Conservation (phyloP, 164 flowering plant species). For the Taxillus chinensis region DNA sequence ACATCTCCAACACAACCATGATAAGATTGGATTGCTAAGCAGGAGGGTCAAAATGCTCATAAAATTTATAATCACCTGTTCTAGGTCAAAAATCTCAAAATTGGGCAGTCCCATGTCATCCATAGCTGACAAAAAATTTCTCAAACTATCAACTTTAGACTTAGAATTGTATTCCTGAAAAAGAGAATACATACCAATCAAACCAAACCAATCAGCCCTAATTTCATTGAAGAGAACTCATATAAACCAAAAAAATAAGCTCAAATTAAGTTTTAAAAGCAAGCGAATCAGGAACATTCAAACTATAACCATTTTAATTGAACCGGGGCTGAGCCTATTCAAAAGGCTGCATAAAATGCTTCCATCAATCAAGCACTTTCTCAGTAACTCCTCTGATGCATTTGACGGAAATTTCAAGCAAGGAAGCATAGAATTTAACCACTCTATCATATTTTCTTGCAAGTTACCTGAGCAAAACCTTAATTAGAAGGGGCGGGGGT, state of each 20-base stretch:
- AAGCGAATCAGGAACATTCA: background rate
- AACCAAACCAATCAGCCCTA: no score
- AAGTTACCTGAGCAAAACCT: background rate
- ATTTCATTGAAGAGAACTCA: no score
- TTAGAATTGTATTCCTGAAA: no score
- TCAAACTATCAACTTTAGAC: conserved; percentile 18
- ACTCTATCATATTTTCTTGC: conserved; percentile 37
- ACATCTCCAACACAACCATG: no score
- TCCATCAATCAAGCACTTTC: conserved; percentile 57
- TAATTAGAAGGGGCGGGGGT: background rate
- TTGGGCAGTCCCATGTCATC: conserved; percentile 59
- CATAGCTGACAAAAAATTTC: conserved; percentile 48
- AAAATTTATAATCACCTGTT: conserved; percentile 34
- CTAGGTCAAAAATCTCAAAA: conserved; percentile 49
- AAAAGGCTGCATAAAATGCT: conserved; percentile 41
- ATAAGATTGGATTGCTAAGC: no score
- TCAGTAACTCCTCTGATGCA: conserved; percentile 64
- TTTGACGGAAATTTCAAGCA: conserved; percentile 36
- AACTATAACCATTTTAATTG: conserved; percentile 35
- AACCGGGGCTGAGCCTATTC: conserved; percentile 47
- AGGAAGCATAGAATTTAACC: conserved; percentile 56
- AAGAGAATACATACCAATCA: no score
- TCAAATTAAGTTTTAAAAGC: background rate
- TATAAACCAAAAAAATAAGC: no score
- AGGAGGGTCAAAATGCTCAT: no score